phyloP scores from a whole-genome alignment of 257 asterid species.

The Cruciata laevipes region DNA sequence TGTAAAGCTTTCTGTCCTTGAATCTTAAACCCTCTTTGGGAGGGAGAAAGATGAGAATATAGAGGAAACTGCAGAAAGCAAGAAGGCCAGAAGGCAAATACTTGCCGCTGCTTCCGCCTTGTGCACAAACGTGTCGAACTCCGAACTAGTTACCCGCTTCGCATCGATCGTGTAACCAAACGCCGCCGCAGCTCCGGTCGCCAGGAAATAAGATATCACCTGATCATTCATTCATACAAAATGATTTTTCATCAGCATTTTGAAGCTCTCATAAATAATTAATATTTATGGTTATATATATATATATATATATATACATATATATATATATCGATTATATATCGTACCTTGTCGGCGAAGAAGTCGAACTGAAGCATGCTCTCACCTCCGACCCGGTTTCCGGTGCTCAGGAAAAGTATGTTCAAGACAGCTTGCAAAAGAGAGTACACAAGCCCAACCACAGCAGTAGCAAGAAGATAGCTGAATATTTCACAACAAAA shows the following conservation, averaged over 20 bases:
- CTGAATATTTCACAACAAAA: slow-evolving; percentile 7
- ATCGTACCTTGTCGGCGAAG: slow-evolving; percentile 36
- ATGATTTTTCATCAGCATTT: too few relatives aligned
- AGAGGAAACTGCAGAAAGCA: slow-evolving; percentile 33
- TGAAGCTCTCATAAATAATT: neutral
- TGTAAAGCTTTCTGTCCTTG: neutral
- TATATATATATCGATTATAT: too few relatives aligned
- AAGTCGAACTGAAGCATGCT: slow-evolving; percentile 29
- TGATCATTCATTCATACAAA: slow-evolving; percentile 9
- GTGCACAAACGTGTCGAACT: slow-evolving; percentile 12
- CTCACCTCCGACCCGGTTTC: slow-evolving; percentile 34
- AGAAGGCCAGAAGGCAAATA: slow-evolving; percentile 36
- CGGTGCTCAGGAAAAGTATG: slow-evolving; percentile 23
- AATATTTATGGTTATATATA: too few relatives aligned
- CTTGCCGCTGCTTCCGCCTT: slow-evolving; percentile 38
- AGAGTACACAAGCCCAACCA: slow-evolving; percentile 28
- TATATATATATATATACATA: too few relatives aligned
- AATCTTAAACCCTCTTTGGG: slow-evolving; percentile 29
- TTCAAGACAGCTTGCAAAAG: slow-evolving; percentile 25
- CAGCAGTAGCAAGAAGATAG: slow-evolving; percentile 28
- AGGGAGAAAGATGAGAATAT: slow-evolving; percentile 40
- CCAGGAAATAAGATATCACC: slow-evolving; percentile 32
- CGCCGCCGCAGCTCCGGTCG: slow-evolving; percentile 40
- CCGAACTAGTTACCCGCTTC: neutral
- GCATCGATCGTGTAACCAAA: slow-evolving; percentile 37